Evolutionary conservation across 371 early-diverging fungal species (phyloP).

Genomic region (Mucor saturninus): DNA sequence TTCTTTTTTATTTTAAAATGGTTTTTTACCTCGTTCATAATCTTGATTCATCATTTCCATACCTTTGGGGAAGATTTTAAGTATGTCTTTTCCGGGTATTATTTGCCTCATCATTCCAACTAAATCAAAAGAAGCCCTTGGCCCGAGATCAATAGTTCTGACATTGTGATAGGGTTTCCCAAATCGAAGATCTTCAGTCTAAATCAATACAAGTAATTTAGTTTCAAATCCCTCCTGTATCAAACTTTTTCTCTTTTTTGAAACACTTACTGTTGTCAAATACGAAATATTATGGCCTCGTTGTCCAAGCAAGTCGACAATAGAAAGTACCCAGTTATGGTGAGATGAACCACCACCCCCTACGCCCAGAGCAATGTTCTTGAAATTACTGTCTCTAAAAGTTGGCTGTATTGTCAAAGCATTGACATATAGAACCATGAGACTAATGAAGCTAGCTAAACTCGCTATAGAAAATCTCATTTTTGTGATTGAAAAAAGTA

Average conservation of each 20-base stretch:
- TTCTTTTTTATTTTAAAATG: too few relatives aligned
- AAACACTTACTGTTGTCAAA: conserved; percentile 19
- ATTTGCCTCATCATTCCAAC: background rate
- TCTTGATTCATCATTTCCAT: background rate
- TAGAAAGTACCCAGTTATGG: conserved; percentile 14
- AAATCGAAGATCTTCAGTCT: conserved; percentile 8
- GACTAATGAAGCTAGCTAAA: background rate
- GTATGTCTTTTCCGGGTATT: background rate
- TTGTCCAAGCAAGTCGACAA: conserved; percentile 3
- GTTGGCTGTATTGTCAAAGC: background rate
- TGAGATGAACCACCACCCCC: conserved; percentile 13
- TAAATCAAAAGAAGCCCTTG: background rate
- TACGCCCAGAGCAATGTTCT: conserved; percentile 10
- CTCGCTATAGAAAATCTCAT: too few relatives aligned
- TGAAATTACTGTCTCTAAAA: conserved; percentile 1
- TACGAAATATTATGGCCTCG: background rate
- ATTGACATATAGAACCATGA: background rate
- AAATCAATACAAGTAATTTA: background rate
- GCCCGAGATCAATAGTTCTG: conserved; percentile 7
- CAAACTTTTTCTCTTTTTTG: background rate
- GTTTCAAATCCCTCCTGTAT: too few relatives aligned
- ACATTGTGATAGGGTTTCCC: conserved; percentile 9
- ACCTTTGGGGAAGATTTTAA: background rate
- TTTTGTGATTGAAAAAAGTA: too few relatives aligned
- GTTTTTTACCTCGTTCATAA: conserved; percentile 11